Base-by-base conservation (phyloP, 2,329 filamentous ascomycete species). In the Cucurbitaria berberidis region DNA sequence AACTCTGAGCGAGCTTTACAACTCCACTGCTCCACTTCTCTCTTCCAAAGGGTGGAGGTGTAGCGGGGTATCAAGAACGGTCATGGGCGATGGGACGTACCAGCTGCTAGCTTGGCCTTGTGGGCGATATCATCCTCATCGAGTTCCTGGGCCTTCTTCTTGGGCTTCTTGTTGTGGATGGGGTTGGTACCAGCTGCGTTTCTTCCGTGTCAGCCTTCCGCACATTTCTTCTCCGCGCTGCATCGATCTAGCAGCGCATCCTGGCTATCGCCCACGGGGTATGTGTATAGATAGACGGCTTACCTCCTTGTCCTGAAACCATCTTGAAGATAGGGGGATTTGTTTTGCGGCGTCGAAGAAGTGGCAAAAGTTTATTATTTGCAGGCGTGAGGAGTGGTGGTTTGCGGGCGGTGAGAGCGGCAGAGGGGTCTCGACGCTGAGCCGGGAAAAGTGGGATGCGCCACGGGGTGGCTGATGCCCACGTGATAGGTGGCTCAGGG, bases 111-210 rank as follows among this genome's bases (percentile, higher is more conserved):
- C 87, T 92, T 96, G 76, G 89, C 86, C 71, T 86, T 88, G 83
- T 84, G 92, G 5, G 91, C 91, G 74, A 88, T 77, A 62, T 96
- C 92, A 39, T 96, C 91, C 0, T 96, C 92, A 74, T 96, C 93
- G 53, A 93, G 77, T 1, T 96, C 92, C 77, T 88, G 89, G 73
- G 83, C 82, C 48, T 84, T 83, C 84, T 77, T 77, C 87, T 96
- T 97, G 57, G 91, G 82, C 64, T 89, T 85, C 88, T 96, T 97
- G 78, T 81, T 81, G 78, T 81, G 80, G 63, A 81, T 81, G n/a
- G 80, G 79, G 73, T 82, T 81, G 46, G 80, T 82, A 54, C 80
- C 80, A 57, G 78, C 79, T 82, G 63, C 27, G 29, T 18, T 32
- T 36, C 46, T 16, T 3, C 8, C 30, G 26, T 48, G 64, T 73